Percentiles rank a stretch among this genome's conserved stretches.
Conservation (phyloP, 1,139 yeast genomes). For the Taphrina wiesneri region DNA sequence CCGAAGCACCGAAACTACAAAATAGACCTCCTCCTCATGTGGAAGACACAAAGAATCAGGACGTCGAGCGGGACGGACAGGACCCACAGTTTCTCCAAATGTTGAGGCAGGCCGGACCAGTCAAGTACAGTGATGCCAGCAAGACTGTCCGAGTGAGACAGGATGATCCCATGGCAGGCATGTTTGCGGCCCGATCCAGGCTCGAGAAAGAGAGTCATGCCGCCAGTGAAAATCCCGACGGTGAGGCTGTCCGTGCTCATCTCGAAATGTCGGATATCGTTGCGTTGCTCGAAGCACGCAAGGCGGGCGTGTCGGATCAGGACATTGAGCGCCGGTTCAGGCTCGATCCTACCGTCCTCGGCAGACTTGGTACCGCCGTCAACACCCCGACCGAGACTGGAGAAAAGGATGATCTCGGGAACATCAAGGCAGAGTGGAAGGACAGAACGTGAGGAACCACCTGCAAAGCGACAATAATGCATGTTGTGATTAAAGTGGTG, state of each 20-base stretch:
- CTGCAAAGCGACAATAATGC: neutral
- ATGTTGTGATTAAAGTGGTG: too few species aligned
- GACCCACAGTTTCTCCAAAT: conserved; percentile 23
- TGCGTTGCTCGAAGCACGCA: conserved; percentile 22
- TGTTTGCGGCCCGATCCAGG: conserved; percentile 13
- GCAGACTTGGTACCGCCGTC: conserved; percentile 14
- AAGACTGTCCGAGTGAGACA: neutral
- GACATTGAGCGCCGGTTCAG: conserved; percentile 5
- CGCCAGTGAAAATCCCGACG: conserved; percentile 8
- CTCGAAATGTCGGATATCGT: conserved; percentile 29
- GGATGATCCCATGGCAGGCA: conserved; percentile 5
- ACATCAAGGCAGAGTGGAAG: conserved; percentile 24
- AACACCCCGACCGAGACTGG: conserved; percentile 30
- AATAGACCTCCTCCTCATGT: conserved; percentile 9
- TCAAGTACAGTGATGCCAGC: conserved; percentile 2
- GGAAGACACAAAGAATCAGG: neutral
- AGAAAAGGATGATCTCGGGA: conserved; percentile 27
- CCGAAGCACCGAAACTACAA: conserved; percentile 2
- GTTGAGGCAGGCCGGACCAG: conserved; percentile 13
- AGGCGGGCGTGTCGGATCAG: conserved; percentile 11
- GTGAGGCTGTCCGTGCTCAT: neutral
- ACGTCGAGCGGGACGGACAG: conserved; percentile 13
- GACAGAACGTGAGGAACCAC: neutral
- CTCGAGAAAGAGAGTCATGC: conserved; percentile 2
- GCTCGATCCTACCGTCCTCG: conserved; percentile 16